Conservation (phyloP, 2,329 filamentous ascomycete genomes). For the Elsinoe australis region DNA sequence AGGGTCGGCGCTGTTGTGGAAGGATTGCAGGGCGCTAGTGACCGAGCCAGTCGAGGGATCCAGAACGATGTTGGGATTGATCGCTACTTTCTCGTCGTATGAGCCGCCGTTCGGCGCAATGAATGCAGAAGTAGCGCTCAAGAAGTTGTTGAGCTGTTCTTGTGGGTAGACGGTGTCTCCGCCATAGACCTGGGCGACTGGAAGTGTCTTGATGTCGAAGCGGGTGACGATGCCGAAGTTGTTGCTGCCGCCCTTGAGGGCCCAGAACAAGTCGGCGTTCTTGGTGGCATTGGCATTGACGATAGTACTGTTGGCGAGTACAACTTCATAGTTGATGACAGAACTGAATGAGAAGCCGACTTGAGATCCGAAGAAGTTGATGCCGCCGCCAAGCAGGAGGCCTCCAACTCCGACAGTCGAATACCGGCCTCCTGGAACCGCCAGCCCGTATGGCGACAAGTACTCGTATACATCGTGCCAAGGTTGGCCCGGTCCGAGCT, state of each 20-base stretch:
- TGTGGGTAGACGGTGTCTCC: neutral
- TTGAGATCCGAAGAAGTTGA: conserved; percentile 25
- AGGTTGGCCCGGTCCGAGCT: conserved; percentile 21
- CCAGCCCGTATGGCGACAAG: conserved; percentile 40
- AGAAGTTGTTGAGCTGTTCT: too few species aligned
- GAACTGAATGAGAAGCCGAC: conserved; percentile 27
- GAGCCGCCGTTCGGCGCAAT: neutral
- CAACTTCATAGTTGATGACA: conserved; percentile 24
- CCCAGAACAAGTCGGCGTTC: conserved; percentile 46
- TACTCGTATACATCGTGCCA: conserved; percentile 21
- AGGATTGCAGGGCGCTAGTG: neutral
- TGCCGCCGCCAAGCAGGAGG: conserved; percentile 22
- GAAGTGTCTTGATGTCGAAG: conserved; percentile 21
- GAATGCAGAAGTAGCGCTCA: too few species aligned
- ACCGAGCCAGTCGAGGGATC: neutral
- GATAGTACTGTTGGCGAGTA: conserved; percentile 28
- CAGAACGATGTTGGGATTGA: conserved; percentile 2
- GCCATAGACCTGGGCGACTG: neutral
- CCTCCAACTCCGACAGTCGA: neutral
- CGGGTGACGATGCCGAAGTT: conserved; percentile 39
- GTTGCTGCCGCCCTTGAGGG: conserved; percentile 38
- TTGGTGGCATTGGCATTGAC: conserved; percentile 36
- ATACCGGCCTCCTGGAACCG: neutral
- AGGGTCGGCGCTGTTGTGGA: neutral
- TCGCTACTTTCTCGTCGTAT: neutral